Evolutionary conservation across 352 stramenopile genomes (phyloP).

Genomic region (Thraustochytrium striatum): DNA sequence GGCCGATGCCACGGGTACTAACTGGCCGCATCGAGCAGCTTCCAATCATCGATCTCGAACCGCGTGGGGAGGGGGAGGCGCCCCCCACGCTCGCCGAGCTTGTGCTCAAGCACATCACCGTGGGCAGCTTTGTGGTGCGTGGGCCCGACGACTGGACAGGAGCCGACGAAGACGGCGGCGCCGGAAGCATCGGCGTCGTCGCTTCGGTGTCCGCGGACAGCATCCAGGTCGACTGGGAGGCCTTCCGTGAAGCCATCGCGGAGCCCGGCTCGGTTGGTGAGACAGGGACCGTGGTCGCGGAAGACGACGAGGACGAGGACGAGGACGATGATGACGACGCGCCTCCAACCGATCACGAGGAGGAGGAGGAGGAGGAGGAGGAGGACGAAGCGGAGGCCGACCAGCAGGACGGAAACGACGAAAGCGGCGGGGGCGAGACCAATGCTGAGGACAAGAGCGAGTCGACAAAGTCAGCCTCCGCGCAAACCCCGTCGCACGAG

Average conservation of each 20-base stretch:
- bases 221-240: background rate
- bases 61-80: background rate
- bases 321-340: background rate
- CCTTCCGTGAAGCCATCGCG: background rate
- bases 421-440: conserved; percentile 53
- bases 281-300: background rate
- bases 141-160: conserved; percentile 82
- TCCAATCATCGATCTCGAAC: background rate
- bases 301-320: background rate
- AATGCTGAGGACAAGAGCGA: conserved; percentile 62
- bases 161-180: conserved; percentile 76
- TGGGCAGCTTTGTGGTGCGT: conserved; percentile 78
- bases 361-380: conserved; percentile 67
- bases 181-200: conserved; percentile 71
- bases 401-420: conserved; percentile 62
- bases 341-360: conserved; percentile 38
- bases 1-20: conserved; percentile 61
- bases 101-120: conserved; percentile 57
- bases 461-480: conserved; percentile 54
- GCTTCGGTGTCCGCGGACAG: conserved; percentile 53
- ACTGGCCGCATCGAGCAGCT: conserved; percentile 71
- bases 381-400: conserved; percentile 76
- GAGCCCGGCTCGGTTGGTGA: conserved; percentile 60
- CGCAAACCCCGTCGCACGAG: too few relatives aligned
- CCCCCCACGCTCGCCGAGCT: background rate